A percentile compares a stretch with the other conserved stretches of the same genome.
phyloP scores from a whole-genome alignment of 2,329 filamentous ascomycete genomes.

The Colletotrichum coccodes region DNA sequence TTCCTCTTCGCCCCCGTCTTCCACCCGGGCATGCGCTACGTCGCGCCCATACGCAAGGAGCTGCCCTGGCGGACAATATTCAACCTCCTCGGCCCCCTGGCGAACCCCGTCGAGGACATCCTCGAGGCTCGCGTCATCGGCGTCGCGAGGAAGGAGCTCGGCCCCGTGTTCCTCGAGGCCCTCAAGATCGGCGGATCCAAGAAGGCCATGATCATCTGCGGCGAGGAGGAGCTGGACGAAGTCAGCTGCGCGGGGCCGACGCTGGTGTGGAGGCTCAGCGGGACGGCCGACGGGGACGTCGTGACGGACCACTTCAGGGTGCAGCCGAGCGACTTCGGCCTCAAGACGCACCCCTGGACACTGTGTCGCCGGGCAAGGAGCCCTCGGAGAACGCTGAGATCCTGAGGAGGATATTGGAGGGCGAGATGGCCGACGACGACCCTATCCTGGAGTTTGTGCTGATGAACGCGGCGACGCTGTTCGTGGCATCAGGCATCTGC shows the following conservation, averaged over 20 bases:
- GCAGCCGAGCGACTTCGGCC: slow-evolving; percentile 86
- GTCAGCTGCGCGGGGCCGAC: slow-evolving; percentile 90
- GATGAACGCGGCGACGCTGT: slow-evolving; percentile 89
- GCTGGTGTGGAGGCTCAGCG: slow-evolving; percentile 83
- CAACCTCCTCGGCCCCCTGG: slow-evolving; percentile 92
- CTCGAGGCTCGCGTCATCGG: slow-evolving; percentile 95
- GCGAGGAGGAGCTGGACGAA: slow-evolving; percentile 94
- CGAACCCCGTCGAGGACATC: slow-evolving; percentile 85
- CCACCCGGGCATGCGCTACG: slow-evolving; percentile 93
- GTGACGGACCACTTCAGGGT: slow-evolving; percentile 81
- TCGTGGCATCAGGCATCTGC: slow-evolving; percentile 87
- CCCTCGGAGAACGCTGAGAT: slow-evolving; percentile 90
- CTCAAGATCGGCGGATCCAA: slow-evolving; percentile 78
- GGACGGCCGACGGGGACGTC: slow-evolving; percentile 49
- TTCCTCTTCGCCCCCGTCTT: slow-evolving; percentile 97
- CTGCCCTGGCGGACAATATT: slow-evolving; percentile 97
- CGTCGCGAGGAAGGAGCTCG: slow-evolving; percentile 87
- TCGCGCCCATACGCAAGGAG: slow-evolving; percentile 85
- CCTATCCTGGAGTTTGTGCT: slow-evolving; percentile 94
- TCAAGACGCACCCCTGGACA: slow-evolving; percentile 76
- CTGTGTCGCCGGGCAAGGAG: slow-evolving; percentile 86
- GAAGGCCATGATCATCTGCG: slow-evolving; percentile 92
- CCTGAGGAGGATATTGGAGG: slow-evolving; percentile 78
- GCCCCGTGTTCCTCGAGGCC: slow-evolving; percentile 88
- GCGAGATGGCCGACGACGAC: slow-evolving; percentile 78